Evolutionary conservation across 2,329 filamentous ascomycete species (phyloP).

Genomic region (Botrytis aclada): DNA sequence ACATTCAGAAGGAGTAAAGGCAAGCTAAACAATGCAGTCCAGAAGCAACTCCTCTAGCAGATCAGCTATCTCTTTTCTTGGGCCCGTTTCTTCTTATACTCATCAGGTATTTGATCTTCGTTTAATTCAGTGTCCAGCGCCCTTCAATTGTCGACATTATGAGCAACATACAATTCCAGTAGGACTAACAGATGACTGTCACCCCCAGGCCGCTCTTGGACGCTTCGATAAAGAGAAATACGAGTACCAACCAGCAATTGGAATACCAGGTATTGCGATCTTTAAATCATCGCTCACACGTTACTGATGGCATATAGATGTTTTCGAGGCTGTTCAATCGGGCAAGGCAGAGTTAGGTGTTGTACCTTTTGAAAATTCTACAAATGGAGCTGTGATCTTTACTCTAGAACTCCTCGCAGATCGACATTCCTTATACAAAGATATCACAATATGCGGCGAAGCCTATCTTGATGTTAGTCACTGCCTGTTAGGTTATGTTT

Average conservation of each 20-base stretch:
- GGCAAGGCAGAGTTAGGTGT: slow-evolving; percentile 67
- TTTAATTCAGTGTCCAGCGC: slow-evolving; percentile 21
- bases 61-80: slow-evolving; percentile 54
- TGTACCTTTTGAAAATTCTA: slow-evolving; percentile 93
- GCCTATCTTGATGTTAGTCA: slow-evolving; percentile 86
- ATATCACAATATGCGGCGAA: slow-evolving; percentile 77
- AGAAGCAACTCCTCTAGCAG: slow-evolving; percentile 8
- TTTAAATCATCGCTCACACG: background rate
- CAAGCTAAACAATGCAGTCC: slow-evolving; percentile 15
- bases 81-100: slow-evolving; percentile 64
- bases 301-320: slow-evolving; percentile 51
- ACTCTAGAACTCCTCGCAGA: slow-evolving; percentile 89
- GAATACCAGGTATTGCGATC: slow-evolving; percentile 26
- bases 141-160: slow-evolving; percentile 20
- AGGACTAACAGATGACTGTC: slow-evolving; percentile 33
- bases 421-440: slow-evolving; percentile 57
- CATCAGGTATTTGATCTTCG: slow-evolving; percentile 54
- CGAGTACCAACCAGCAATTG: slow-evolving; percentile 21
- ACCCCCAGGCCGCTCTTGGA: slow-evolving; percentile 51
- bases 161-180: slow-evolving; percentile 14
- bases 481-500: slow-evolving; percentile 65
- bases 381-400: slow-evolving; percentile 87
- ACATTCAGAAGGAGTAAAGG: slow-evolving; percentile 10
- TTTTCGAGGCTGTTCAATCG: slow-evolving; percentile 75
- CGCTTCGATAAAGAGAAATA: slow-evolving; percentile 42